Conservation (phyloP, 208 protist genomes). For the Leishmania amazonensis region DNA sequence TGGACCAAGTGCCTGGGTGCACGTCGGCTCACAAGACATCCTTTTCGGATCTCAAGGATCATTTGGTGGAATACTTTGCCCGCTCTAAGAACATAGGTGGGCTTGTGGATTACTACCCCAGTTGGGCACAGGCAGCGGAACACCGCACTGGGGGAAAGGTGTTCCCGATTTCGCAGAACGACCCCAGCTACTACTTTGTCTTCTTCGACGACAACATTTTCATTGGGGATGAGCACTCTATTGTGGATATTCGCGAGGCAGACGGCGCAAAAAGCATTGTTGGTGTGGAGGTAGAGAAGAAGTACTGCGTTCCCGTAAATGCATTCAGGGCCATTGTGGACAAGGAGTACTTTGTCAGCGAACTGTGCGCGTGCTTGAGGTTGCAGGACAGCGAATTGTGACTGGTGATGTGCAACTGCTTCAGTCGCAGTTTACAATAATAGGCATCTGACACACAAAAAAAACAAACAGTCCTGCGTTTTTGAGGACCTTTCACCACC, state of each 20-base stretch:
- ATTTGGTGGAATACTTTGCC: constrained; percentile 60
- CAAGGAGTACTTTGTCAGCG: constrained; percentile 84
- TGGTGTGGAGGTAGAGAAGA: constrained; percentile 46
- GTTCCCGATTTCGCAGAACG: constrained; percentile 55
- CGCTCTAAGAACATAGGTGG: constrained; percentile 68
- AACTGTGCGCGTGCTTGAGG: constrained; percentile 43
- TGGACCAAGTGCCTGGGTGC: constrained; percentile 52
- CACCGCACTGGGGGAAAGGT: constrained; percentile 81
- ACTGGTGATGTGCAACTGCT: neutral
- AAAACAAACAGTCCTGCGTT: constrained; percentile 1
- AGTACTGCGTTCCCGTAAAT: constrained; percentile 80
- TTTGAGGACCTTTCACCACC: neutral
- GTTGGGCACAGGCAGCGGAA: constrained; percentile 83
- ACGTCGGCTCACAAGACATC: constrained; percentile 42
- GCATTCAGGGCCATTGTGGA: constrained; percentile 83
- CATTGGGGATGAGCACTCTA: constrained; percentile 81
- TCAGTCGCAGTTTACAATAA: neutral
- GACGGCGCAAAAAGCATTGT: constrained; percentile 44
- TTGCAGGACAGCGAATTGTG: constrained; percentile 37
- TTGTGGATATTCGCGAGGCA: constrained; percentile 83
- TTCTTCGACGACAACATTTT: constrained; percentile 94
- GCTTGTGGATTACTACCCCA: constrained; percentile 90
- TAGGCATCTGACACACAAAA: neutral
- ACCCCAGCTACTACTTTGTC: constrained; percentile 49
- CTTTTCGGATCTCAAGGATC: constrained; percentile 50